Evolutionary conservation across 352 stramenopile genomes (phyloP).

Genomic region (Lagenidium sp.): DNA sequence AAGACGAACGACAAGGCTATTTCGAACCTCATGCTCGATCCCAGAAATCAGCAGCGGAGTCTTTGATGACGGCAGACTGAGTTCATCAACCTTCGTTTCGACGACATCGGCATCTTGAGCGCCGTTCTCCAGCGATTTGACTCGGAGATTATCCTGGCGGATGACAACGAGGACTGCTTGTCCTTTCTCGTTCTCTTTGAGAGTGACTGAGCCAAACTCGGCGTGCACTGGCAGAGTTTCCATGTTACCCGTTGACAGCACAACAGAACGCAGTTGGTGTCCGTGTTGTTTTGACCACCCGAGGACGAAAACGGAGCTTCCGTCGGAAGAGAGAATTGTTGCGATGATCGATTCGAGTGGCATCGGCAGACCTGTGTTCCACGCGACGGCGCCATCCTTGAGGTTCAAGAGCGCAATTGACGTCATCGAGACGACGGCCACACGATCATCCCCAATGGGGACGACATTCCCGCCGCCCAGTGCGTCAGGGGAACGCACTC

Average conservation of each 20-base stretch:
- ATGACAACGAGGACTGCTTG: slow-evolving; percentile 19
- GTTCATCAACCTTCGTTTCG: too few species aligned
- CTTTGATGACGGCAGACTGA: too few species aligned
- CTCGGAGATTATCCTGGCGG: slow-evolving; percentile 17
- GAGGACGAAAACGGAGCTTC: slow-evolving; percentile 36
- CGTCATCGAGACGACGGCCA: slow-evolving; percentile 32
- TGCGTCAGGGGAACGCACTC: slow-evolving; percentile 12
- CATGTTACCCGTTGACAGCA: slow-evolving; percentile 7
- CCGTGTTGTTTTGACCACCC: too few species aligned
- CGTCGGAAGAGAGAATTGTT: slow-evolving; percentile 36
- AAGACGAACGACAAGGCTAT: slow-evolving; percentile 38
- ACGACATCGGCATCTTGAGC: too few species aligned
- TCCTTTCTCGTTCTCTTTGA: slow-evolving; percentile 27
- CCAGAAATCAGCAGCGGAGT: slow-evolving; percentile 19
- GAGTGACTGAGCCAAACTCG: slow-evolving; percentile 6
- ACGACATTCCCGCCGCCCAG: slow-evolving; percentile 41
- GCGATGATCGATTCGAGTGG: slow-evolving; percentile 19
- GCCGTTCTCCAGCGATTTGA: slow-evolving; percentile 29
- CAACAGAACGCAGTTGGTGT: slow-evolving; percentile 6
- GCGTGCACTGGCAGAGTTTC: background rate
- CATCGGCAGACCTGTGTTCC: slow-evolving; percentile 23
- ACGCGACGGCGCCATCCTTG: slow-evolving; percentile 42
- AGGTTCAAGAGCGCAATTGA: slow-evolving; percentile 42
- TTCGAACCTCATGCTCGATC: slow-evolving; percentile 30
- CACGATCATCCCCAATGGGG: slow-evolving; percentile 33